phyloP scores from a whole-genome alignment of 2,329 filamentous ascomycete species.

The Epichloe gansuensis region DNA sequence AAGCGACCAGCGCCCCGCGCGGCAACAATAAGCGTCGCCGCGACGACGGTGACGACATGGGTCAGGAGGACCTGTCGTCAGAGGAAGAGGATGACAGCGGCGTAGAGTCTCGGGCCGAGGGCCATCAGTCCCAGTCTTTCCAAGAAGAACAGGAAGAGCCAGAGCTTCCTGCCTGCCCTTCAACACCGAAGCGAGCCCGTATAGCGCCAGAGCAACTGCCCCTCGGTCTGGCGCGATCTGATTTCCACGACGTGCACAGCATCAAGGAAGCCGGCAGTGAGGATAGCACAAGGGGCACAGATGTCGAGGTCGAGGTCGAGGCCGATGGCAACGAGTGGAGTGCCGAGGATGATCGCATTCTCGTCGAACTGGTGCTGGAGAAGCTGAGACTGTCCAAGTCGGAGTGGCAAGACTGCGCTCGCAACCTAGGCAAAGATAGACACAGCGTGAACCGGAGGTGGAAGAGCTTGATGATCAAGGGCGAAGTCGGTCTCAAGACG shows the following conservation, averaged over 20 bases:
- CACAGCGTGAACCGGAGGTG: constrained; percentile 45
- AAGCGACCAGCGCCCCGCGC: constrained; percentile 37
- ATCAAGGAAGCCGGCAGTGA: constrained; percentile 16
- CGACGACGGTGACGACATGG: constrained; percentile 32
- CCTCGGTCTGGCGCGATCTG: constrained; percentile 43
- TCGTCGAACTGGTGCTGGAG: constrained; percentile 56
- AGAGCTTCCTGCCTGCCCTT: constrained; percentile 18
- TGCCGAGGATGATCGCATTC: constrained; percentile 49
- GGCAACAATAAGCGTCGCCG: constrained; percentile 43
- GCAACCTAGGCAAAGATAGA: constrained; percentile 48
- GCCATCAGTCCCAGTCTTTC: constrained; percentile 2
- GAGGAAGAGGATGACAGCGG: constrained; percentile 24
- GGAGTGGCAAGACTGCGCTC: constrained; percentile 57
- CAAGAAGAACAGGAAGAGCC: neutral
- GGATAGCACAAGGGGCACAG: constrained; percentile 18
- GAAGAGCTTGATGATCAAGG: constrained; percentile 48
- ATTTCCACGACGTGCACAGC: constrained; percentile 41
- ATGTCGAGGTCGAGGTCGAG: constrained; percentile 32
- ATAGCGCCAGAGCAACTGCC: constrained; percentile 49
- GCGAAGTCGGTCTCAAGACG: constrained; percentile 47
- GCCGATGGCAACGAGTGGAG: constrained; percentile 43
- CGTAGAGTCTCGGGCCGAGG: constrained; percentile 17
- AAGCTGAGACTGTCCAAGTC: constrained; percentile 52
- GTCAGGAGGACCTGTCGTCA: constrained; percentile 24
- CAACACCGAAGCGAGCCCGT: constrained; percentile 48